phyloP scores from a whole-genome alignment of 768 basidiomycete genomes.

The Mycena olivaceomarginata region DNA sequence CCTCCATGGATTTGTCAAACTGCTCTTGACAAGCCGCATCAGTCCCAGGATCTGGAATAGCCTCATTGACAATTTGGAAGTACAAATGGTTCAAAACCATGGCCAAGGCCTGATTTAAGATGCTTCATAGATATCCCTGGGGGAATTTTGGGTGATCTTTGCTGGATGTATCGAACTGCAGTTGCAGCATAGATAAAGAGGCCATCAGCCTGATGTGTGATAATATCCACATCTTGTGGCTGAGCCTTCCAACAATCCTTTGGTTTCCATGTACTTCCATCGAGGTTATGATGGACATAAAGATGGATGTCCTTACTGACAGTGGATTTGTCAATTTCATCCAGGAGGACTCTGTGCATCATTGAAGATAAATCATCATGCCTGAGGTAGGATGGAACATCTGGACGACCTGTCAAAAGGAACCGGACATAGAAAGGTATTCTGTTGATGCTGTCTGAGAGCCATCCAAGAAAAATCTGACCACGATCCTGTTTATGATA shows the following conservation, averaged over 20 bases:
- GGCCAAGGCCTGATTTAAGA: not conserved
- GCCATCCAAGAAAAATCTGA: too few species aligned
- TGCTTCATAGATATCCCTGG: not conserved
- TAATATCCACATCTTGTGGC: conserved; percentile 1
- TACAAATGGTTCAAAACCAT: conserved; percentile 16
- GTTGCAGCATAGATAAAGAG: conserved; percentile 32
- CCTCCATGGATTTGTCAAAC: not conserved
- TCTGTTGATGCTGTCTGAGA: too few species aligned
- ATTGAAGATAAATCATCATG: not conserved
- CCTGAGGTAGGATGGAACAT: not conserved
- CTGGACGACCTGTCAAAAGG: too few species aligned
- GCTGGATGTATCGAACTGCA: conserved; percentile 19
- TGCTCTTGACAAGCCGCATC: conserved; percentile 5
- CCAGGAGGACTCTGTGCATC: conserved; percentile 16
- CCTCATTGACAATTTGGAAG: conserved; percentile 10
- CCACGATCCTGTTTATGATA: not conserved
- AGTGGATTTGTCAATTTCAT: not conserved
- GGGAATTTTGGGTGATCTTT: not conserved
- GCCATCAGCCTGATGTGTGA: conserved; percentile 2
- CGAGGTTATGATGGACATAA: not conserved
- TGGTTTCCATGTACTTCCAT: conserved; percentile 17
- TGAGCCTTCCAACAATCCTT: conserved; percentile 11
- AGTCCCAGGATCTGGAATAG: not conserved
- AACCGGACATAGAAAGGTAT: too few species aligned
- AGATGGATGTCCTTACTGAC: conserved; percentile 26